Percentiles rank a stretch among this genome's conserved stretches.
phyloP scores from a whole-genome alignment of 2,329 filamentous ascomycete genomes.

The Claviceps capensis region DNA sequence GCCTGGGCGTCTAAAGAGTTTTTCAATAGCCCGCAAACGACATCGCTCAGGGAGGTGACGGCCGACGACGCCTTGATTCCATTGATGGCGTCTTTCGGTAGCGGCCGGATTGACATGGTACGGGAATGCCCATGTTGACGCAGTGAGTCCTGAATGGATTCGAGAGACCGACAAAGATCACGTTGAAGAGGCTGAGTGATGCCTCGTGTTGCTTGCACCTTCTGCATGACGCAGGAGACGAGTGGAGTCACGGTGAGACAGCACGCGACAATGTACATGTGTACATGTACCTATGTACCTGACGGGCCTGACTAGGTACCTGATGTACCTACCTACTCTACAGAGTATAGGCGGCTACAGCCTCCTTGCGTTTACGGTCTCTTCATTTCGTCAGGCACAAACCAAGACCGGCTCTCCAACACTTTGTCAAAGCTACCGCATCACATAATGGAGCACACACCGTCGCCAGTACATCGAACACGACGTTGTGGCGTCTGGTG shows the following conservation, averaged over 20 bases:
- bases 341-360: too few relatives aligned
- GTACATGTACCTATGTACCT: too few relatives aligned
- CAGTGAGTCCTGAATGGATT: not conserved
- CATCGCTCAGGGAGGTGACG: conserved; percentile 61
- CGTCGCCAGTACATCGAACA: too few relatives aligned
- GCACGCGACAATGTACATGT: not conserved
- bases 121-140: conserved; percentile 3
- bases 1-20: conserved; percentile 78
- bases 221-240: not conserved
- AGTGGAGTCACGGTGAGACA: not conserved
- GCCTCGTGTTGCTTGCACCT: not conserved
- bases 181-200: not conserved
- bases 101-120: conserved; percentile 50
- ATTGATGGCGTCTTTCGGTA: conserved; percentile 57
- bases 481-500: too few relatives aligned
- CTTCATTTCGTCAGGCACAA: too few relatives aligned
- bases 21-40: conserved; percentile 57
- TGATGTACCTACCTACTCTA: too few relatives aligned
- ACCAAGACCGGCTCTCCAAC: too few relatives aligned
- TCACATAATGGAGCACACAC: too few relatives aligned
- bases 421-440: too few relatives aligned
- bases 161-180: not conserved
- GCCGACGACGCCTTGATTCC: conserved; percentile 77
- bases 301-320: too few relatives aligned
- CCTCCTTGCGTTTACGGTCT: too few relatives aligned